These are phyloP conservation scores for Aurantiochytrium sp. DNA, from an alignment of 108 stramenopile species.

Conservation along the genomic window DNA sequence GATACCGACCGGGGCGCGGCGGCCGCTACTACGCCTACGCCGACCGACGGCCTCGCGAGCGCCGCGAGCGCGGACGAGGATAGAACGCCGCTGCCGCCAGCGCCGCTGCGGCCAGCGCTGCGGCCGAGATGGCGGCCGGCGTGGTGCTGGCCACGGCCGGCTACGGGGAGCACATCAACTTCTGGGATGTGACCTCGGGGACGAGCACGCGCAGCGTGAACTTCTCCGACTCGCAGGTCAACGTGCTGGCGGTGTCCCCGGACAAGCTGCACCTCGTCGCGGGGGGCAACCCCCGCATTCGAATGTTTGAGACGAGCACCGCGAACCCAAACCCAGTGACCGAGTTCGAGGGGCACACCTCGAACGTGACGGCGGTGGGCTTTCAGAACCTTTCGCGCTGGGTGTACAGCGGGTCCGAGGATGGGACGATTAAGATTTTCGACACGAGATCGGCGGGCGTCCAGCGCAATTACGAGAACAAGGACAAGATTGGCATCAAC, in stretches of 20 bases:
- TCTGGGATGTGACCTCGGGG: slow-evolving; percentile 94
- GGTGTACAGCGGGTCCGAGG: slow-evolving; percentile 70
- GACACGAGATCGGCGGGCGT: slow-evolving; percentile 79
- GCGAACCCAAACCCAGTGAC: slow-evolving; percentile 37
- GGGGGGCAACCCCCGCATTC: slow-evolving; percentile 59
- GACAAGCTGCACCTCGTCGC: slow-evolving; percentile 85
- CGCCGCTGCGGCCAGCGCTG: no score
- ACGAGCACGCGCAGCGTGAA: slow-evolving; percentile 78
- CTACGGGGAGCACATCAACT: slow-evolving; percentile 92
- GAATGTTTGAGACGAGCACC: slow-evolving; percentile 28
- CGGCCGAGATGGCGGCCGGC: slow-evolving; percentile 6
- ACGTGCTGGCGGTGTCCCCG: slow-evolving; percentile 86
- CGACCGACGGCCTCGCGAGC: no score
- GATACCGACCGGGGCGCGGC: no score
- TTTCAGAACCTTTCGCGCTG: slow-evolving; percentile 91
- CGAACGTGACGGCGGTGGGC: slow-evolving; percentile 85
- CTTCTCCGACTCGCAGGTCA: slow-evolving; percentile 87
- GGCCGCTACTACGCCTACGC: no score
- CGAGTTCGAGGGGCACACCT: slow-evolving; percentile 65
- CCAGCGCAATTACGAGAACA: slow-evolving; percentile 80
- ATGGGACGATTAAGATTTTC: slow-evolving; percentile 77
- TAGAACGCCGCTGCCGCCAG: no score
- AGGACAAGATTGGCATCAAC: slow-evolving; percentile 68
- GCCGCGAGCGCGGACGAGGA: no score
- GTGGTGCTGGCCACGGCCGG: slow-evolving; percentile 95